Conservation (phyloP, 1,284 basidiomycete species). For the Taiwanofungus camphoratus region DNA sequence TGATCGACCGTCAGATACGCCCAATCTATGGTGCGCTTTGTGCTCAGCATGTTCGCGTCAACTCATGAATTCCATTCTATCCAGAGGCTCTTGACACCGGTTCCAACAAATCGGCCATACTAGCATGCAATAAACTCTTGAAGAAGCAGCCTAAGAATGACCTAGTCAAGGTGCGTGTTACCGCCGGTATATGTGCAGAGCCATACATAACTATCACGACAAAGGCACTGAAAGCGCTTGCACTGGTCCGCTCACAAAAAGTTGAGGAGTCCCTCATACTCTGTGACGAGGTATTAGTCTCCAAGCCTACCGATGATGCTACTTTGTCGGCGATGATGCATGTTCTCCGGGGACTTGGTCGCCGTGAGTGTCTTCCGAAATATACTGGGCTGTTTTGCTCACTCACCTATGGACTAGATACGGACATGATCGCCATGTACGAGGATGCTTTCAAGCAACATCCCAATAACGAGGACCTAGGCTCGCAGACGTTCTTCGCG, state of each 20-base stretch:
- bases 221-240: conserved; percentile 80
- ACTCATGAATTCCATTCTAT: conserved; percentile 6
- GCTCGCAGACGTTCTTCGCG: conserved; percentile 77
- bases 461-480: conserved; percentile 76
- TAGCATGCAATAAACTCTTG: conserved; percentile 78
- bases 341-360: conserved; percentile 68
- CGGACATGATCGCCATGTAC: conserved; percentile 74
- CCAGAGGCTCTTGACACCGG: conserved; percentile 81
- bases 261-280: conserved; percentile 74
- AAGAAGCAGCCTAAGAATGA: conserved; percentile 74
- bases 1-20: conserved; percentile 72
- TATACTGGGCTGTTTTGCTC: background rate
- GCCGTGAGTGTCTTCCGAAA: conserved; percentile 46
- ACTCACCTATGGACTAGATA: conserved; percentile 40
- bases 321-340: conserved; percentile 77
- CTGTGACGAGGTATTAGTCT: conserved; percentile 72
- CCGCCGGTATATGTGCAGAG: background rate
- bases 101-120: conserved; percentile 79
- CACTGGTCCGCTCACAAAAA: conserved; percentile 75
- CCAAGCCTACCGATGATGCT: conserved; percentile 62
- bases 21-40: conserved; percentile 64
- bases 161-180: conserved; percentile 57
- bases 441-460: conserved; percentile 75
- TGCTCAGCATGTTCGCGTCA: background rate
- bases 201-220: conserved; percentile 1